phyloP scores from a whole-genome alignment of 305 asterid species.

The Fraxinus baroniana region DNA sequence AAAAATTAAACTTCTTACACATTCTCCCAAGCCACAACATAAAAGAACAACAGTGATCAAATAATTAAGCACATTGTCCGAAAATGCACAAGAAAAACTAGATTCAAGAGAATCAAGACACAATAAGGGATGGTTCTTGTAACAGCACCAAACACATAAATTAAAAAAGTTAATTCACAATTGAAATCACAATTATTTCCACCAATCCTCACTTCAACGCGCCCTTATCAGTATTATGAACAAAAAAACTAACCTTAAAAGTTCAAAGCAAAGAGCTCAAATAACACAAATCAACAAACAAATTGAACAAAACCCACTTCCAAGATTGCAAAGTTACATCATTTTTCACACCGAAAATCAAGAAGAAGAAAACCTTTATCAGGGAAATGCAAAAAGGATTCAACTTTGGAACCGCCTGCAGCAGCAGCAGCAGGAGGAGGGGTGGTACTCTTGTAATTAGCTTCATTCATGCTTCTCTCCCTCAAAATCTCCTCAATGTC shows the following conservation, averaged over 20 bases:
- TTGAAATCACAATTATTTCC: neutral
- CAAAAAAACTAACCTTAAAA: neutral
- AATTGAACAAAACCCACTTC: neutral
- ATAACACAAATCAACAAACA: neutral
- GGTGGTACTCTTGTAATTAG: conserved; percentile 36
- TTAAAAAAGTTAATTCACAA: neutral
- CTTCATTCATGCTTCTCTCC: conserved; percentile 54
- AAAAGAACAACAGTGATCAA: neutral
- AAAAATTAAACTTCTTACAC: neutral
- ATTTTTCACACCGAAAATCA: neutral
- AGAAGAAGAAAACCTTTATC: conserved; percentile 44
- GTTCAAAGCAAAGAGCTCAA: neutral
- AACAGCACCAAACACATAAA: conserved; percentile 3
- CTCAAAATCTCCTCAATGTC: conserved; percentile 73
- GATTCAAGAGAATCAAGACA: neutral
- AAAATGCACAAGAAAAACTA: neutral
- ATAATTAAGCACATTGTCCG: neutral
- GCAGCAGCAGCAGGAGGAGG: conserved; percentile 21
- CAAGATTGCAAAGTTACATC: conserved; percentile 1
- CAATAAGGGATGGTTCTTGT: neutral
- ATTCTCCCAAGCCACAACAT: neutral
- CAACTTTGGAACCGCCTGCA: conserved; percentile 43
- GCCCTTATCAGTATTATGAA: conserved; percentile 5
- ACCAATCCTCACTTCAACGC: neutral
- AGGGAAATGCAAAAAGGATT: conserved; percentile 64